A percentile compares a stretch with the other conserved stretches of the same genome.
Evolutionary conservation across 768 basidiomycete genomes (phyloP).

Genomic region (Kwoniella pini): DNA sequence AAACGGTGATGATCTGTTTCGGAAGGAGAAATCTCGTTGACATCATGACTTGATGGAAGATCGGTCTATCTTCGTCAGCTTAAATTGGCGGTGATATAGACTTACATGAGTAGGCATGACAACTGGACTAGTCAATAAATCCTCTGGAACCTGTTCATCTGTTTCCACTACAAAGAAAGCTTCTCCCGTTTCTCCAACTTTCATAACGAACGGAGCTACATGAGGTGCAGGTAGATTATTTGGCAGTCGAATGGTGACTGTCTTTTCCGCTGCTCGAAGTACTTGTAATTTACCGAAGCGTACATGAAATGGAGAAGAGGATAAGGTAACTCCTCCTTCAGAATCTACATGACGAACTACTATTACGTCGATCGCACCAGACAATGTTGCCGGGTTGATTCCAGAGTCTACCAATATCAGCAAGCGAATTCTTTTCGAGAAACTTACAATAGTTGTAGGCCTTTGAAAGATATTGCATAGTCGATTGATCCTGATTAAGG

Average conservation of each 20-base stretch:
- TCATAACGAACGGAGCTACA: slow-evolving; percentile 87
- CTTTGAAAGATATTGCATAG: slow-evolving; percentile 55
- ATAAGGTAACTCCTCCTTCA: slow-evolving; percentile 58
- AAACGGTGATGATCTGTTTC: slow-evolving; percentile 8
- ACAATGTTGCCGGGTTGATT: slow-evolving; percentile 93
- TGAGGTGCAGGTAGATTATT: slow-evolving; percentile 57
- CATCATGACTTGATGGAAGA: slow-evolving; percentile 7
- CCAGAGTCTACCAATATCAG: slow-evolving; percentile 49
- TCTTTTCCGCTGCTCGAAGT: slow-evolving; percentile 88
- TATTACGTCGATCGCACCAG: slow-evolving; percentile 98
- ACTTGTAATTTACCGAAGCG: slow-evolving; percentile 98
- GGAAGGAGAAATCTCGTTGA: not conserved
- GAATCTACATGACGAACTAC: slow-evolving; percentile 77
- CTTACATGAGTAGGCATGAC: slow-evolving; percentile 57
- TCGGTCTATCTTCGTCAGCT: slow-evolving; percentile 3
- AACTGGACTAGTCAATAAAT: slow-evolving; percentile 90
- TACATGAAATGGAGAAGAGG: slow-evolving; percentile 95
- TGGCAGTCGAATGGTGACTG: slow-evolving; percentile 79
- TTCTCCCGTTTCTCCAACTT: slow-evolving; percentile 97
- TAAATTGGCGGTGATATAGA: not conserved
- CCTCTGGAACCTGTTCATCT: slow-evolving; percentile 86
- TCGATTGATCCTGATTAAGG: not conserved
- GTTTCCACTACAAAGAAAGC: slow-evolving; percentile 99
- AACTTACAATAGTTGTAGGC: slow-evolving; percentile 55
- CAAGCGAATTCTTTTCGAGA: not conserved